Evolutionary conservation across 495 filamentous ascomycete species (phyloP).

Genomic region (Xylaria bambusicola): DNA sequence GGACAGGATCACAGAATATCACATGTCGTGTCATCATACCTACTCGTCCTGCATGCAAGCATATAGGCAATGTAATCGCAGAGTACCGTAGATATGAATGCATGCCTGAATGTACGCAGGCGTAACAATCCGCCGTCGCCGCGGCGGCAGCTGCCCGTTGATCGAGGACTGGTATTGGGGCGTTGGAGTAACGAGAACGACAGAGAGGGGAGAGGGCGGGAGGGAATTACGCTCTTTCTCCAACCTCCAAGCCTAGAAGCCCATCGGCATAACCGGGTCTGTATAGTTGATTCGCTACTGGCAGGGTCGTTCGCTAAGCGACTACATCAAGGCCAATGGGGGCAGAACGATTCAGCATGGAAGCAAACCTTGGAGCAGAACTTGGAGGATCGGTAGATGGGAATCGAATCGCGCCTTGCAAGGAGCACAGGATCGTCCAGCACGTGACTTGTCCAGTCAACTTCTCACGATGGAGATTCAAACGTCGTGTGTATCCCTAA

Average conservation of each 20-base stretch:
- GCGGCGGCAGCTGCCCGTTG: slow-evolving; percentile 5
- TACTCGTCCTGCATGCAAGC: slow-evolving; percentile 10
- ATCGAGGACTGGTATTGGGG: background rate
- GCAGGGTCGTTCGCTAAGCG: background rate
- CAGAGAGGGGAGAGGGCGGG: background rate
- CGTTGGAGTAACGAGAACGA: background rate
- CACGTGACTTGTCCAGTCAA: slow-evolving; percentile 5
- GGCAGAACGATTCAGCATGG: background rate
- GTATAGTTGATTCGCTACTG: background rate
- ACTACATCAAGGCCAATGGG: background rate
- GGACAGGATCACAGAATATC: too few species aligned
- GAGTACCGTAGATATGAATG: background rate
- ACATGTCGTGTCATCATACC: slow-evolving; percentile 12
- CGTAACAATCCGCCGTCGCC: slow-evolving; percentile 11
- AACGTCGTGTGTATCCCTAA: too few species aligned
- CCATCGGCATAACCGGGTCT: slow-evolving; percentile 3
- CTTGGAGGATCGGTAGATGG: background rate
- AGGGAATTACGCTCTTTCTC: background rate
- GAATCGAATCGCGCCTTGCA: background rate
- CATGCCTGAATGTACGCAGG: slow-evolving; percentile 11
- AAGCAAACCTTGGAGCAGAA: slow-evolving; percentile 1
- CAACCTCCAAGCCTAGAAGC: slow-evolving; percentile 1
- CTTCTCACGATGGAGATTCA: background rate
- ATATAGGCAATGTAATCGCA: slow-evolving; percentile 9
- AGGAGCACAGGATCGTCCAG: background rate